Base-by-base conservation (phyloP, 2,329 filamentous ascomycete genomes). In the Talaromyces rugulosus region DNA sequence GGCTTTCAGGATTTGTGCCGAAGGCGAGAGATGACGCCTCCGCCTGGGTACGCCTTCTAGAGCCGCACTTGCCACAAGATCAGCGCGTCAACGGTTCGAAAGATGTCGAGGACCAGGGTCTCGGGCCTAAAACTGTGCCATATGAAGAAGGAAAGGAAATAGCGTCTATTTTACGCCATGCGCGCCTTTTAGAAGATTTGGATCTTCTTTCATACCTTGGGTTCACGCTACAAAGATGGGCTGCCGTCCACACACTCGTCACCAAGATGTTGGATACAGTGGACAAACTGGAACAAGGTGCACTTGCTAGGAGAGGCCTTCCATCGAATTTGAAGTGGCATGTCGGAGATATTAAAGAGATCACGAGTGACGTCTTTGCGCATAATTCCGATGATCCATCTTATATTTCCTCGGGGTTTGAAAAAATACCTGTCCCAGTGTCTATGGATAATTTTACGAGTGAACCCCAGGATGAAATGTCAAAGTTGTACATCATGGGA, bases 181-280 rank as follows among this genome's bases (percentile, higher is more conserved):
- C 74, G 11, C 72, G 72, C 34, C 59, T 51, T 12, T 56, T 67
- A 27, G 65, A 64, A 16, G 63, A 70, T 28, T 47, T 76, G 9
- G 74, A 81, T 66, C 66, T 80, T 36, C 63, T 81, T 44, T 67
- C 68, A 11, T 72, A 77, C 63, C 66, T 81, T 57, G 78, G 76
- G 1, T 74, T 78, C 51, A 67, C 70, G 18, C 65, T 75, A 62
- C 70, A 73, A 30, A 73, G 78, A 63, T 78, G 78, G 76, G 65
- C 74, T 58, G 74, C 72, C 16, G 78, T 78, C 31, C 65, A 78
- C 59, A 69, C 71, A 54, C 66, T 80, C 9, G 67, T 78, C 23
- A 73, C 70, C 60, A 71, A 68, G 55, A 66, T 81, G 60, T 68
- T 81, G 40, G 76, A 78, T 64, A 69, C 71, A 11, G 68, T 74